Base-by-base conservation (phyloP, 495 filamentous ascomycete species). In the Lichina pygmaea region DNA sequence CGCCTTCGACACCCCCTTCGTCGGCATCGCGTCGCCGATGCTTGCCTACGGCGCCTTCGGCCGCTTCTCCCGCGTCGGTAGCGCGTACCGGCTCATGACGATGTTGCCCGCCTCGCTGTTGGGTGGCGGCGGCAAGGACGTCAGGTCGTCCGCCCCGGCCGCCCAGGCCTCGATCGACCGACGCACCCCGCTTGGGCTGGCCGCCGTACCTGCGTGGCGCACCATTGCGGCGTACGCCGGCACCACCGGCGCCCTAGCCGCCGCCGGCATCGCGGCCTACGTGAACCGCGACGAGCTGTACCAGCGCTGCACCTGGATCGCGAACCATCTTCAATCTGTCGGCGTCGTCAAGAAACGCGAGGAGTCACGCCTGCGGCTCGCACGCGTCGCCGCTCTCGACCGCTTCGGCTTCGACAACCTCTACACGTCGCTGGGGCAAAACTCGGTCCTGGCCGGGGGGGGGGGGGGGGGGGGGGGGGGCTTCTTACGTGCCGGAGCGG, bases 291-390 rank as follows among this genome's bases (percentile, higher is more conserved):
- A 92, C 7, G 71, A 79, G 34, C 64, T 97, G 34, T 69, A 64
- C 0, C 64, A 73, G 16, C 75, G 81, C 0, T 73, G 72, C 60
- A 62, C 58, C 34, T 97, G 85, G 86, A 79, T 80, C 13, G 72
- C 74, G 8, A 84, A 78, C n/a, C 91, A 97, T 61, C 73, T 97
- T 15, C 83, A 85, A 56, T 97, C 95, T 52, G 77, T 95, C 4
- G 84, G 86, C 2, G 85, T 79, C 53, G 67, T 97, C 6, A 75
- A 77, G 47, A 72, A 81, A 24, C 69, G 68, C 7, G 72, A 79
- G 44, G 86, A 93, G 51, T 59, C 94, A 36, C 68, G 71, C 37
- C 63, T 67, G 49, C 71, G 89, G 6, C 62, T 91, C 13, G 55
- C 56, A 11, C 61, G 59, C 45, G 63, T 83, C 55, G 62, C 67